Conservation (phyloP, 371 early-diverging fungal species). For the Conidiobolus incongruus region DNA sequence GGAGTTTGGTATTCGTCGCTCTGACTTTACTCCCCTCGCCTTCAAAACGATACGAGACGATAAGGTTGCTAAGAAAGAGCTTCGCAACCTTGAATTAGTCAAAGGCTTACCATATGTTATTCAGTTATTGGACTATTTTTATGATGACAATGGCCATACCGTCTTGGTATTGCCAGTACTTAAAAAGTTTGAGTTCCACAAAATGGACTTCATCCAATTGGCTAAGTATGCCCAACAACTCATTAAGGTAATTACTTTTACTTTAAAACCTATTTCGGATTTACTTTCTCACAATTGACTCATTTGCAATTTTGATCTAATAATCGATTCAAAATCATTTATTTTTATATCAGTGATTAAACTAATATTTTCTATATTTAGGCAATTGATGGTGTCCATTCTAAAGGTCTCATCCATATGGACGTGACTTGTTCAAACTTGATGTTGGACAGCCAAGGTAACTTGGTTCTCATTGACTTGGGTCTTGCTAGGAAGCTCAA, state of each 20-base stretch:
- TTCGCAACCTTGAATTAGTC: conserved; percentile 15
- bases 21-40: conserved; percentile 24
- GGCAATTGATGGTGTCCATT: conserved; percentile 6
- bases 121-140: conserved; percentile 24
- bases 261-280: background rate
- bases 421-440: conserved; percentile 37
- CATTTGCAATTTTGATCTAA: too few relatives aligned
- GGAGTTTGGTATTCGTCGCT: conserved; percentile 28
- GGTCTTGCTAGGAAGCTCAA: conserved; percentile 19
- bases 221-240: background rate
- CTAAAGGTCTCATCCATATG: conserved; percentile 24
- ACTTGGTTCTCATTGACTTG: conserved; percentile 38
- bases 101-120: conserved; percentile 19
- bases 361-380: background rate
- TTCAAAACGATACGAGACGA: conserved; percentile 29
- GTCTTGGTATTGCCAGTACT: conserved; percentile 32
- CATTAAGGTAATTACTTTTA: background rate
- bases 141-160: conserved; percentile 17
- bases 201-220: conserved; percentile 14
- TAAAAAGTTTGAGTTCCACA: conserved; percentile 9
- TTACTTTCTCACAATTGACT: too few relatives aligned
- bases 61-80: conserved; percentile 23
- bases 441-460: conserved; percentile 25
- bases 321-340: too few relatives aligned
- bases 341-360: too few relatives aligned